Percentiles rank a stretch among this genome's conserved stretches.
phyloP scores from a whole-genome alignment of 2,329 filamentous ascomycete genomes.

The Penicillium sp. region DNA sequence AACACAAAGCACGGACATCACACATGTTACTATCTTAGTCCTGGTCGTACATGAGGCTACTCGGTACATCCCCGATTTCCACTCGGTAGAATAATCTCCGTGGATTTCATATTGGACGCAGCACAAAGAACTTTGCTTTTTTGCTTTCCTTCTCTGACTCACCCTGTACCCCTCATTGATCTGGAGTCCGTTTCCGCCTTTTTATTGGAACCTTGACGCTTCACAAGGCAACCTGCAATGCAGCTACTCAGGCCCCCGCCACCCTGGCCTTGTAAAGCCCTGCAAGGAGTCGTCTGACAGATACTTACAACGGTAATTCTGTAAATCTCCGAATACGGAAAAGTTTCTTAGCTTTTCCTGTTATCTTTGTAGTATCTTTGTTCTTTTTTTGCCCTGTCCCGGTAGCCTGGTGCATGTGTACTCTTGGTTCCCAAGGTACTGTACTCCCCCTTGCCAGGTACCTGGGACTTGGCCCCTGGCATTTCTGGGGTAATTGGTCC shows the following conservation, averaged over 20 bases:
- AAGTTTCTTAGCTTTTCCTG: not conserved
- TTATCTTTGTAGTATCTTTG: not conserved
- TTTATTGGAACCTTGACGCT: not conserved
- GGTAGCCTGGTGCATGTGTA: conserved; percentile 2
- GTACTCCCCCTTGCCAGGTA: conserved; percentile 7
- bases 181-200: not conserved
- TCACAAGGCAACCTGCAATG: not conserved
- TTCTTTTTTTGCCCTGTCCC: not conserved
- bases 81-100: not conserved
- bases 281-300: conserved; percentile 22
- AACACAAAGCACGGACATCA: not conserved
- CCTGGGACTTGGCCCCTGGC: conserved; percentile 6
- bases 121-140: not conserved
- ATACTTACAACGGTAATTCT: not conserved
- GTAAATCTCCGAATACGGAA: conserved; percentile 15
- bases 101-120: conserved; percentile 2
- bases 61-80: conserved; percentile 8
- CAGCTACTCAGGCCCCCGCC: conserved; percentile 8
- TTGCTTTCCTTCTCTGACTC: not conserved
- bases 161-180: not conserved
- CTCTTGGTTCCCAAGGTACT: not conserved
- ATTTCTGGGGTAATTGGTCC: conserved; percentile 11
- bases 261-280: conserved; percentile 5
- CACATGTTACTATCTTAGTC: not conserved
- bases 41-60: conserved; percentile 12